Base-by-base conservation (phyloP, 257 asterid species). In the Mentha longifolia region DNA sequence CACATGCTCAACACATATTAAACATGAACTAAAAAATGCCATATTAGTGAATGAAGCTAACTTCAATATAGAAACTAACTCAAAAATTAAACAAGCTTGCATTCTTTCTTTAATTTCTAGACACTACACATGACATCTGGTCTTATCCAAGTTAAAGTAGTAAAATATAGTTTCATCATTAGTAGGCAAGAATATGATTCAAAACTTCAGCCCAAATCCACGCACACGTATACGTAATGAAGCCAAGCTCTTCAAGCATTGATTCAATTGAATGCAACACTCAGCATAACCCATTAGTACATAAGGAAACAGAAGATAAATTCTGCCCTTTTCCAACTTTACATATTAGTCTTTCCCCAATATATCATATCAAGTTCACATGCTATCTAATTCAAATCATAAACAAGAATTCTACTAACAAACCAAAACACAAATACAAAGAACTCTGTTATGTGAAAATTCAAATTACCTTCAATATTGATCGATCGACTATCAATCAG, bases 401-500 rank as follows among this genome's bases (percentile, higher is more conserved):
- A 49, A 30, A 47, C 2, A 46, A 10, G 16, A 54, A 76, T 20
- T 61, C 7, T 13, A 62, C 11, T 9, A 69, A 47, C 55, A 49
- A 16, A n/a, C n/a, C 54, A 31, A 33, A 45, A 45, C 54, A 15
- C 57, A 6, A 49, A 5, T 9, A 51, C 66, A 3, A 46, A 30
- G 1, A 57, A 62, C 0, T 61, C 12, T 61, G 17, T 16, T 17
- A 17, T 30, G 16, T 28, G 19, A 47, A 67, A 19, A 39, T 19
- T 4, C 17, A 7, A 58, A 46, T 13, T 73, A 89, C 96, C 96
- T 81, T 87, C 90, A 51, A 84, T 74, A 7, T 67, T 74, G 81
- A 92, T 78, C 70, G 51, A 19, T 6, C 60, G 68, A n/a, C 71
- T 25, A 51, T 92, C 98, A 11, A 92, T 79, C 51, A 92, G 55